These are phyloP conservation scores for Aureobasidium sp. DNA, from an alignment of 2,329 filamentous ascomycete species.

Conservation along the genomic window DNA sequence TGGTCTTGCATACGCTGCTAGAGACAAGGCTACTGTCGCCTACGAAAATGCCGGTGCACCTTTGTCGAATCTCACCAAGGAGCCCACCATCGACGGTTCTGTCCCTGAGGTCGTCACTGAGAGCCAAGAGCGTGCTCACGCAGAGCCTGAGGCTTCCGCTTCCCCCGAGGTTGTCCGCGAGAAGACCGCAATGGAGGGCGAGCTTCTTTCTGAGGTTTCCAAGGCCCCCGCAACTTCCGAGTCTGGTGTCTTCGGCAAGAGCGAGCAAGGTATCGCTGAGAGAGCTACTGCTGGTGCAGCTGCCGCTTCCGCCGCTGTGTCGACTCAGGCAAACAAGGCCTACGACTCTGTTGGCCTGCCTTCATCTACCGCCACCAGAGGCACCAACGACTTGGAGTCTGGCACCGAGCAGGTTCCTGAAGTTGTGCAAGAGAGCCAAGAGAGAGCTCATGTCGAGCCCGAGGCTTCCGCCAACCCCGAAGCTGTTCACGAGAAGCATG, in stretches of 20 bases:
- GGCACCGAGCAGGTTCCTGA: slow-evolving; percentile 30
- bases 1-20: slow-evolving; percentile 29
- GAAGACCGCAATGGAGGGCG: slow-evolving; percentile 54
- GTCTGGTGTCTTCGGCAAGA: slow-evolving; percentile 33
- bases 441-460: slow-evolving; percentile 55
- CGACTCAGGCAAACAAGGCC: background rate
- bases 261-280: slow-evolving; percentile 17
- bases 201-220: slow-evolving; percentile 58
- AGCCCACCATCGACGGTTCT: slow-evolving; percentile 12
- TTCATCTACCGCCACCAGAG: slow-evolving; percentile 24
- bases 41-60: background rate
- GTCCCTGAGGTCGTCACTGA: slow-evolving; percentile 62
- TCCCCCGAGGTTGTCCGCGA: slow-evolving; percentile 47
- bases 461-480: slow-evolving; percentile 59
- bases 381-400: slow-evolving; percentile 27
- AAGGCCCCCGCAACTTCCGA: slow-evolving; percentile 23
- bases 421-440: slow-evolving; percentile 51
- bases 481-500: slow-evolving; percentile 40
- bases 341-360: background rate
- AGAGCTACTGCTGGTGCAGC: slow-evolving; percentile 37
- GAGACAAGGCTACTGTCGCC: slow-evolving; percentile 28
- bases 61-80: background rate
- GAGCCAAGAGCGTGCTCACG: slow-evolving; percentile 60
- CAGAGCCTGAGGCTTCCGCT: slow-evolving; percentile 60
- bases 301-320: slow-evolving; percentile 32